Evolutionary conservation across 352 stramenopile genomes (phyloP), one percentile per base, ranked within the genome.

Genomic region (Pythium periplocum): DNA sequence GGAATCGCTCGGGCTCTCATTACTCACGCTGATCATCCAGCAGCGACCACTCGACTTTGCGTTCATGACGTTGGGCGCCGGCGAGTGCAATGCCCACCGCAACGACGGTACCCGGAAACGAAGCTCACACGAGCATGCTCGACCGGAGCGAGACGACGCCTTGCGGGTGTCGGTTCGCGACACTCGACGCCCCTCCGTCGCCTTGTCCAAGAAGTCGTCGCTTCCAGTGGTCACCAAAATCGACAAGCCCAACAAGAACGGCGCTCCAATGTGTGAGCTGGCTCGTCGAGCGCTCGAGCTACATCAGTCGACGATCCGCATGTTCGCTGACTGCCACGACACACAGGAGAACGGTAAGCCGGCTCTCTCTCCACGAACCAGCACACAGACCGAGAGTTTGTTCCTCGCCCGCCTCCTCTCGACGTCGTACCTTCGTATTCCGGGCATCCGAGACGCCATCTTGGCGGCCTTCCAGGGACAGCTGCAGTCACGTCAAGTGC

Each of bases 291-390:
- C 77, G 38, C 53, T 90, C 44, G 68, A 80, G 49, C 66, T 90
- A 42, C 79, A 90, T 51, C 71, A 86, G 55, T 61, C 61, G 33
- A 86, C 79, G 39, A 52, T 90, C n/a, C 73, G 78, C 40, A 74
- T 74, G 1, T 36, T 68, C 8, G 62, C 66, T 60, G 10, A 78
- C 71, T 55, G 64, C 68, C 41, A 68, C 69, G 26, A 44, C 68
- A 11, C 52, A 71, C 10, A 59, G 55, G 12, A 53, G 59, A 30
- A 53, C 61, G 11, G 60, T 65, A 42, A 42, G 38, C 46, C 55
- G 10, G 39, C 68, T 30, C 46, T 59, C 9, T 6, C 30, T 33
- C 45, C 17, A 37, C 45, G 31, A 11, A 37, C 6, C 17, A 11
- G 2, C 45, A n/a, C 26, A n/a, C 3, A 40, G 8, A 44, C 37